Evolutionary conservation across 2,329 filamentous ascomycete species (phyloP).

Genomic region (Paracamarosporium sp.): DNA sequence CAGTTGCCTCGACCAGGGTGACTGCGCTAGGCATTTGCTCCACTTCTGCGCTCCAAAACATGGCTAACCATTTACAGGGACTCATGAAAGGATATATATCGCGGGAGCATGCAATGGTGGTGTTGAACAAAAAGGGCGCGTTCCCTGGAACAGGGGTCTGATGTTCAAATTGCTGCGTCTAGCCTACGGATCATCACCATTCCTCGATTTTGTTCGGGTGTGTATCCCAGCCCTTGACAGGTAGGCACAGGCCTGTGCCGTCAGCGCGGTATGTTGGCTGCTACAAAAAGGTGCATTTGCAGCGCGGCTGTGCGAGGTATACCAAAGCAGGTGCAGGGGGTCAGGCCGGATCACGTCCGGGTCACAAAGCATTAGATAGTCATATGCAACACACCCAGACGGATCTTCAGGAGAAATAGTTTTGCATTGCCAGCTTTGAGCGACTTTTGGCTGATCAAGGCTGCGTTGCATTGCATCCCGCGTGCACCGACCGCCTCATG

Average conservation of each 20-base stretch:
- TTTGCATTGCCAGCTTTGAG: background rate
- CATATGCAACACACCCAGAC: background rate
- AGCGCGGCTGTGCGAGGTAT: background rate
- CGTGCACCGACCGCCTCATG: slow-evolving; percentile 35
- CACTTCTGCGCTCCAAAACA: slow-evolving; percentile 10
- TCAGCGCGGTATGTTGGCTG: background rate
- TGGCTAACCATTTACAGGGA: slow-evolving; percentile 61
- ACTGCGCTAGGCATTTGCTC: slow-evolving; percentile 17
- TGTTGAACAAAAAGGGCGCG: slow-evolving; percentile 89
- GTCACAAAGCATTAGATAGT: background rate
- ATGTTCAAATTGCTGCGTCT: slow-evolving; percentile 26
- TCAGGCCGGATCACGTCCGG: background rate
- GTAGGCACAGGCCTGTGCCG: slow-evolving; percentile 4
- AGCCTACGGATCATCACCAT: slow-evolving; percentile 19
- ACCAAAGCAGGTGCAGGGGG: background rate
- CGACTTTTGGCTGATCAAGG: slow-evolving; percentile 1
- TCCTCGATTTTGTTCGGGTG: slow-evolving; percentile 15
- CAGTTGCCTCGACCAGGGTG: slow-evolving; percentile 13
- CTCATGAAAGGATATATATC: slow-evolving; percentile 99
- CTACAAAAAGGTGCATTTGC: background rate
- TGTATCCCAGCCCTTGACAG: slow-evolving; percentile 14
- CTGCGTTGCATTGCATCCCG: background rate
- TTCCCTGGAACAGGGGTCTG: slow-evolving; percentile 87
- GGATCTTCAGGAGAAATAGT: background rate
- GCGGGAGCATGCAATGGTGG: slow-evolving; percentile 85